These are phyloP conservation scores for Sextonia rubra DNA, from an alignment of 164 flowering plant species.

Conservation along the genomic window DNA sequence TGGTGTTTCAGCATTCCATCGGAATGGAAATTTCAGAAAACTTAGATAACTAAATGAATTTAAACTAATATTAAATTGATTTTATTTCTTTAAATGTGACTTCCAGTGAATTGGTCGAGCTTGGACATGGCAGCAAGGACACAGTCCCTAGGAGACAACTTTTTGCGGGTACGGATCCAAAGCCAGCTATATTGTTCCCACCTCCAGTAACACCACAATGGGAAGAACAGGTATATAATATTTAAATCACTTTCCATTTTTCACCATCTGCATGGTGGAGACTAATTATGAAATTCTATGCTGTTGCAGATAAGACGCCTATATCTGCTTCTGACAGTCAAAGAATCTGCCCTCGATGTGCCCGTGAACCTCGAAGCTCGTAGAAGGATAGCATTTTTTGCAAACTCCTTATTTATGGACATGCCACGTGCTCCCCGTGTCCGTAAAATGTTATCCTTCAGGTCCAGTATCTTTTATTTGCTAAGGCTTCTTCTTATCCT, in stretches of 20 bases:
- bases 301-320: conserved; percentile 31
- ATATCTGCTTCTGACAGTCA: conserved; percentile 71
- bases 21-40: background rate
- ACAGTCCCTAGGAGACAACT: conserved; percentile 71
- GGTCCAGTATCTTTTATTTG: conserved; percentile 26
- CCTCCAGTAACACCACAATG: conserved; percentile 82
- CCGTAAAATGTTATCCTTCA: conserved; percentile 93
- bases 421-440: conserved; percentile 96
- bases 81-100: conserved; percentile 6
- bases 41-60: background rate
- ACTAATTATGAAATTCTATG: background rate
- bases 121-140: conserved; percentile 80
- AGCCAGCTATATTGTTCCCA: conserved; percentile 73
- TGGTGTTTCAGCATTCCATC: conserved; percentile 21
- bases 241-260: background rate
- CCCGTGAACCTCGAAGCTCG: conserved; percentile 94
- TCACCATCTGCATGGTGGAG: background rate
- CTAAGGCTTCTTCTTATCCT: background rate
- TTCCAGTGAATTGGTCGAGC: conserved; percentile 80
- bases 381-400: conserved; percentile 79
- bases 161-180: conserved; percentile 73
- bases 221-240: conserved; percentile 79
- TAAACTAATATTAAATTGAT: background rate
- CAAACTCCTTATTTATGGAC: conserved; percentile 92
- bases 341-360: conserved; percentile 79